Percentiles rank a stretch among this genome's conserved stretches.
These are phyloP conservation scores for Citrullus amarus DNA, from an alignment of 306 rosid genomes.

Conservation along the genomic window DNA sequence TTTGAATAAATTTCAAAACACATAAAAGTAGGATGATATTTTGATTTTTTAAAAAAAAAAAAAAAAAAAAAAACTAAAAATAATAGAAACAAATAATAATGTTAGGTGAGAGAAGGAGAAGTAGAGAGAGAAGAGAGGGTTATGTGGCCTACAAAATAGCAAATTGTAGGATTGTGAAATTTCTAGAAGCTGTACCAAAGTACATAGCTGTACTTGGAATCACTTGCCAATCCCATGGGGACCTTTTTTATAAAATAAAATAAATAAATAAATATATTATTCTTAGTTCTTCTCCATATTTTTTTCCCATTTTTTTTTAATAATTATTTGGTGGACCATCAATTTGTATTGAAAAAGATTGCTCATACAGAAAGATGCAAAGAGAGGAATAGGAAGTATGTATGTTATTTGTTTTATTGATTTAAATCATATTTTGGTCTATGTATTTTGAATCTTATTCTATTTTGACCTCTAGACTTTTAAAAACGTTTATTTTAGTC, in stretches of 20 bases:
- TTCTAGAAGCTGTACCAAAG: slow-evolving; percentile 1
- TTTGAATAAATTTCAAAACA: too few relatives aligned
- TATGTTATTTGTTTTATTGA: background rate
- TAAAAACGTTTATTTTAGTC: too few relatives aligned
- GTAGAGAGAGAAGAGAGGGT: background rate
- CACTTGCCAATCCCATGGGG: background rate
- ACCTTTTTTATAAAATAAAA: background rate
- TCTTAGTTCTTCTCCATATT: background rate
- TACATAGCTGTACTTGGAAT: slow-evolving; percentile 10
- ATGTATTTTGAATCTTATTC: too few relatives aligned
- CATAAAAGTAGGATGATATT: too few relatives aligned
- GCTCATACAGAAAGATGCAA: background rate
- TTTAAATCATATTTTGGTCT: too few relatives aligned
- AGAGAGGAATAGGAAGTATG: background rate
- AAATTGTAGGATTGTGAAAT: slow-evolving; percentile 5
- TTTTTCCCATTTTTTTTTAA: background rate
- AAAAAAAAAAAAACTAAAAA: too few relatives aligned
- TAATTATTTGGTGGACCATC: slow-evolving; percentile 1
- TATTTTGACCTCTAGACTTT: too few relatives aligned
- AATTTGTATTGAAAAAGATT: background rate
- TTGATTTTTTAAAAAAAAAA: too few relatives aligned
- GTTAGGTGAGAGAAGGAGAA: too few relatives aligned
- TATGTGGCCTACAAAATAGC: background rate
- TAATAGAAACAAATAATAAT: too few relatives aligned
- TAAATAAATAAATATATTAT: background rate